Conservation (phyloP, 140 eudicot genomes). For the Flaveria floridana region DNA sequence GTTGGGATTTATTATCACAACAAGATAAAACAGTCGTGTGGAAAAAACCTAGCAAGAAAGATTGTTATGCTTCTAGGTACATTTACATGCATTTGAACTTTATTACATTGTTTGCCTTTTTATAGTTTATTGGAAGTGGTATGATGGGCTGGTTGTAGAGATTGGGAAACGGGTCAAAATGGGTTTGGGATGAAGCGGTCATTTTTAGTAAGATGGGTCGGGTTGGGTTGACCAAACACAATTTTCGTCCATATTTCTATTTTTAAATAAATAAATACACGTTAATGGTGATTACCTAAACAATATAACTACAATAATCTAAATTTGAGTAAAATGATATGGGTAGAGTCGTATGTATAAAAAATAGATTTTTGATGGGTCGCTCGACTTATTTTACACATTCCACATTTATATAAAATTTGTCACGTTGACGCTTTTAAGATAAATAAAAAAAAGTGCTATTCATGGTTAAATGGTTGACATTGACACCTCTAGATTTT, state of each 20-base stretch:
- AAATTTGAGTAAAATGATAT: no score
- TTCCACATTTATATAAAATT: no score
- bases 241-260: background rate
- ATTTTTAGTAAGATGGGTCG: background rate
- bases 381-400: no score
- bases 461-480: background rate
- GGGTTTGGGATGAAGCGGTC: background rate
- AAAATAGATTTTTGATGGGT: no score
- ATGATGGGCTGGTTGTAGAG: background rate
- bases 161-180: background rate
- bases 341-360: background rate
- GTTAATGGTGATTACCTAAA: background rate
- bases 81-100: background rate
- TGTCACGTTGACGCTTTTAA: background rate
- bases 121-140: background rate
- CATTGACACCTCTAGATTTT: background rate
- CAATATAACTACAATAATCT: background rate
- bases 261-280: background rate
- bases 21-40: slow-evolving; percentile 95
- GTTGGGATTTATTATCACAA: slow-evolving; percentile 87
- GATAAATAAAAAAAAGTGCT: background rate
- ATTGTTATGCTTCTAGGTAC: slow-evolving; percentile 77
- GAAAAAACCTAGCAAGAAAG: slow-evolving; percentile 77
- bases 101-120: background rate
- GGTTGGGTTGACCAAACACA: background rate